Conservation (phyloP, 2,329 filamentous ascomycete species). For the Trichophyton benhamiae region DNA sequence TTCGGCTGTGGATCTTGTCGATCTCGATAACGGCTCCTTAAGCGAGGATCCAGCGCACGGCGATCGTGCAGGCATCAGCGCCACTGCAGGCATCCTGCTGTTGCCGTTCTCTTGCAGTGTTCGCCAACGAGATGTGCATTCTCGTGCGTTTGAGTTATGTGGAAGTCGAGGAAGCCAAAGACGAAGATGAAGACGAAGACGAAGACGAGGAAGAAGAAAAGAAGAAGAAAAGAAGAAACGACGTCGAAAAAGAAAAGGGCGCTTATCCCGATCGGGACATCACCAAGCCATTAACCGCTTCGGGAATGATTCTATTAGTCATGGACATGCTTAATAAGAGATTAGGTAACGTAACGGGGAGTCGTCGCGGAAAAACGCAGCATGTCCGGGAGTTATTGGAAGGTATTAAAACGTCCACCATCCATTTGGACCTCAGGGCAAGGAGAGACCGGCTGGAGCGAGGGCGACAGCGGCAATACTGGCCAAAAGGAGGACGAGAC, state of each 20-base stretch:
- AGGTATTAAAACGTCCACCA: too few relatives aligned
- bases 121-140: not conserved
- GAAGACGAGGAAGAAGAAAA: not conserved
- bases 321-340: not conserved
- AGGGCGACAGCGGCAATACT: not conserved
- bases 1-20: conserved; percentile 1
- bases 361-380: too few relatives aligned
- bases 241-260: not conserved
- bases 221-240: not conserved
- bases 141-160: not conserved
- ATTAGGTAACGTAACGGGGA: not conserved
- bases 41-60: conserved; percentile 1
- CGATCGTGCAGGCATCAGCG: conserved; percentile 1
- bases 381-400: too few relatives aligned
- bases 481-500: not conserved
- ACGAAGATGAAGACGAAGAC: not conserved
- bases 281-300: not conserved
- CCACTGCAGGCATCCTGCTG: not conserved
- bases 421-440: too few relatives aligned
- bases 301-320: not conserved
- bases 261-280: not conserved
- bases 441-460: too few relatives aligned
- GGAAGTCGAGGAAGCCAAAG: not conserved
- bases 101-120: not conserved
- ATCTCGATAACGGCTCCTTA: conserved; percentile 2